A percentile compares a stretch with the other conserved stretches of the same genome.
Conservation (phyloP, 768 basidiomycete genomes). For the Amyloporia xantha region DNA sequence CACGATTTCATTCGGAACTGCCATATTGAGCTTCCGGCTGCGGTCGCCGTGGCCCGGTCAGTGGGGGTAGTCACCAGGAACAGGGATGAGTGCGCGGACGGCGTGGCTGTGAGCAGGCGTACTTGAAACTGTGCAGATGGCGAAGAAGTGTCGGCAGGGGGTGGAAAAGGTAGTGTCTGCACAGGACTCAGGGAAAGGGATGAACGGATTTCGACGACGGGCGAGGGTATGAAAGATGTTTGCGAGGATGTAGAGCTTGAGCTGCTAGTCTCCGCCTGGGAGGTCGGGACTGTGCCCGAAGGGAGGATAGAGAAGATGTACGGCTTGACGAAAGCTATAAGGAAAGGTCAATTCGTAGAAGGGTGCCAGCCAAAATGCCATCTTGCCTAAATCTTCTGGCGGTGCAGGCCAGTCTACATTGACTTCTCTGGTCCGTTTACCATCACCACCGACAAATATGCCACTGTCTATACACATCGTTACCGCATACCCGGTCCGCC, state of each 20-base stretch:
- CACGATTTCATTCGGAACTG: slow-evolving; percentile 63
- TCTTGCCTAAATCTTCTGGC: slow-evolving; percentile 79
- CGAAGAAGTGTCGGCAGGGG: slow-evolving; percentile 19
- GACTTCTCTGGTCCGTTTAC: slow-evolving; percentile 40
- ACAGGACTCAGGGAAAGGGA: slow-evolving; percentile 55
- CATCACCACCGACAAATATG: slow-evolving; percentile 55
- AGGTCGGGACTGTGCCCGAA: slow-evolving; percentile 46
- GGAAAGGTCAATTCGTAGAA: slow-evolving; percentile 3
- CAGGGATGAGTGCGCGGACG: slow-evolving; percentile 44
- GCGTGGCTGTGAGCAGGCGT: slow-evolving; percentile 57
- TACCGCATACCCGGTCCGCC: not conserved
- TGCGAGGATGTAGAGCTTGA: slow-evolving; percentile 19
- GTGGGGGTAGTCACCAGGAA: slow-evolving; percentile 68
- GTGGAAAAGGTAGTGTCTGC: slow-evolving; percentile 58
- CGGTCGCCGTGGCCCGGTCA: slow-evolving; percentile 56
- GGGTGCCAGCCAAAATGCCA: slow-evolving; percentile 10
- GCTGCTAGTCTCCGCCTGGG: slow-evolving; percentile 15
- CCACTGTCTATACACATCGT: slow-evolving; percentile 48
- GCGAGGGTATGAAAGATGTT: slow-evolving; percentile 42
- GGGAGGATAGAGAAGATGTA: slow-evolving; percentile 76
- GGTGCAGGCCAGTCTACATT: slow-evolving; percentile 70
- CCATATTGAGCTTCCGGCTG: slow-evolving; percentile 80
- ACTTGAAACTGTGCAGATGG: slow-evolving; percentile 36
- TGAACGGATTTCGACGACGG: slow-evolving; percentile 65
- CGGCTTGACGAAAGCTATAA: slow-evolving; percentile 62